A percentile compares a stretch with the other conserved stretches of the same genome.
phyloP scores from a whole-genome alignment of 2,329 filamentous ascomycete genomes.

The Clarireedia paspali region DNA sequence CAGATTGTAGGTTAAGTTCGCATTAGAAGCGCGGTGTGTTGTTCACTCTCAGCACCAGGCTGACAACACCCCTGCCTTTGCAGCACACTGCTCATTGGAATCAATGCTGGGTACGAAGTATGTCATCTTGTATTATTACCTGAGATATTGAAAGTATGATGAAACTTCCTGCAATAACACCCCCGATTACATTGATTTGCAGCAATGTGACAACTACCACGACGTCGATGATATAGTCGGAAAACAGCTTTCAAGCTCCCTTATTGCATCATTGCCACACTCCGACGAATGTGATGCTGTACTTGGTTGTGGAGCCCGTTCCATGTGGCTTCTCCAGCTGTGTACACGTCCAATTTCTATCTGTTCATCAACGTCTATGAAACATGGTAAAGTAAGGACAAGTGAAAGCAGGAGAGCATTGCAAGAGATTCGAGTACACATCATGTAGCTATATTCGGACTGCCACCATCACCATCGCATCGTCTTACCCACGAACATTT shows the following conservation, averaged over 20 bases:
- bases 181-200: background rate
- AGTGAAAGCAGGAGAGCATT: background rate
- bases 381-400: background rate
- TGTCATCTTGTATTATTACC: conserved; percentile 3
- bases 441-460: background rate
- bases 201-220: conserved; percentile 5
- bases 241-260: background rate
- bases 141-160: background rate
- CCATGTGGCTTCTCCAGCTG: conserved; percentile 2
- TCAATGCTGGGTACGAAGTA: background rate
- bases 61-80: conserved; percentile 21
- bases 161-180: conserved; percentile 6
- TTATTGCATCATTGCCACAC: background rate
- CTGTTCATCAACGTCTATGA: background rate
- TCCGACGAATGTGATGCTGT: background rate
- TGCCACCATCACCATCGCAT: background rate
- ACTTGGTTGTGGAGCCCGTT: background rate
- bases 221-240: conserved; percentile 1
- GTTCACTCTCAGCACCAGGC: conserved; percentile 20
- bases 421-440: background rate
- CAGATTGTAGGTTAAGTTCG: conserved; percentile 13
- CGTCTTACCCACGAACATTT: background rate
- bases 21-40: conserved; percentile 24
- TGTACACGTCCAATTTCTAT: background rate
- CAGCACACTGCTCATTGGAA: conserved; percentile 14